A percentile compares a stretch with the other conserved stretches of the same genome.
Evolutionary conservation across 1,139 yeast species (phyloP).

Genomic region (Blastobotrys aristatus): DNA sequence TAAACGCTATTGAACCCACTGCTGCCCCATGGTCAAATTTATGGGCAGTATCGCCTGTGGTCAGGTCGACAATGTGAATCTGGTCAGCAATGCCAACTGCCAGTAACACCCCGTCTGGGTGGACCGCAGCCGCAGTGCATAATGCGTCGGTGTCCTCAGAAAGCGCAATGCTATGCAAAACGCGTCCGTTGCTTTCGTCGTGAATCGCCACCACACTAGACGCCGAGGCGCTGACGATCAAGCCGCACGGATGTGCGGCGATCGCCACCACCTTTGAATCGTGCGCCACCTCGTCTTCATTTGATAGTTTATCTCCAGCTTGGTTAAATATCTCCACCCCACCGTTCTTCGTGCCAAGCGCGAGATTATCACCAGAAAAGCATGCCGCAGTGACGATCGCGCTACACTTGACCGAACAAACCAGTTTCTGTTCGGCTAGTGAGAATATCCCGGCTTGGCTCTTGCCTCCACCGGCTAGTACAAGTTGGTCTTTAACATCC

Average conservation of each 20-base stretch:
- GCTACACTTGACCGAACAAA: constrained; percentile 17
- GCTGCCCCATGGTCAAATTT: constrained; percentile 2
- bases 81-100: constrained; percentile 45
- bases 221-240: not conserved
- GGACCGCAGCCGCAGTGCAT: constrained; percentile 40
- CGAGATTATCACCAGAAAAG: constrained; percentile 12
- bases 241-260: not conserved
- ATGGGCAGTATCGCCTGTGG: constrained; percentile 5
- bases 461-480: constrained; percentile 30
- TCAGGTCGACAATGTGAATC: constrained; percentile 42
- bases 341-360: constrained; percentile 25
- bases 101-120: constrained; percentile 61
- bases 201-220: not conserved
- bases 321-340: constrained; percentile 17
- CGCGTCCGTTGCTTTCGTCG: not conserved
- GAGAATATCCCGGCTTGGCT: constrained; percentile 24
- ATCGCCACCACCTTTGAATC: not conserved
- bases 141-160: constrained; percentile 5
- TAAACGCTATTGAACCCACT: constrained; percentile 3
- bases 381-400: constrained; percentile 30
- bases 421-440: constrained; percentile 12
- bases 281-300: not conserved
- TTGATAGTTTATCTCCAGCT: not conserved
- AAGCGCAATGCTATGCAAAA: not conserved
- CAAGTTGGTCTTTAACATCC: constrained; percentile 12